phyloP scores from a whole-genome alignment of 202 grass and related monocot genomes.

The Setaria italica region DNA sequence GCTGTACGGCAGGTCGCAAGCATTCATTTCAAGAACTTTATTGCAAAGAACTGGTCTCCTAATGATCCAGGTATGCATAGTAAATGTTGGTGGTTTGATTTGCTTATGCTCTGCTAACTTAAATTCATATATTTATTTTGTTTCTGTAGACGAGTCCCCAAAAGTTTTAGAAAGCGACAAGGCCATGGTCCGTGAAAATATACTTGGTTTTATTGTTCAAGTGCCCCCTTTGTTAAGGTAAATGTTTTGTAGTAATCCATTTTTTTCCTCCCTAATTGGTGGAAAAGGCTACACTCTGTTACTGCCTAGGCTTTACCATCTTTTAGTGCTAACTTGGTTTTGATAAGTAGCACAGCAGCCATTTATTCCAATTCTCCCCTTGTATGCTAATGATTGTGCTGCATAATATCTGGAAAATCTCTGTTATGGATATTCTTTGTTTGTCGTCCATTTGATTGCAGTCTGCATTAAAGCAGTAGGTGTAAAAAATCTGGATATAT shows the following conservation, averaged over 20 bases:
- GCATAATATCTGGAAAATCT: background rate
- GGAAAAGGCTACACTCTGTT: background rate
- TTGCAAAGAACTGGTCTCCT: conserved; percentile 95
- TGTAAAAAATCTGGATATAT: background rate
- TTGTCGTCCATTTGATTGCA: conserved; percentile 4
- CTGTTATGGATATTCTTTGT: background rate
- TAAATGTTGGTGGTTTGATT: conserved; percentile 1
- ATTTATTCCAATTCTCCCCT: background rate
- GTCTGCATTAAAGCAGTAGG: background rate
- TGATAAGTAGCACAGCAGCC: background rate
- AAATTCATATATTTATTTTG: conserved; percentile 26
- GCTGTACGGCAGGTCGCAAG: conserved; percentile 92
- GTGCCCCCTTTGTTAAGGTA: conserved; percentile 92
- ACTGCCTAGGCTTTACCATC: background rate
- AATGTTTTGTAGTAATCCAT: background rate
- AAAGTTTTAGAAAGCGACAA: conserved; percentile 86
- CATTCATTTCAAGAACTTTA: conserved; percentile 98
- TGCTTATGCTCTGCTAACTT: conserved; percentile 21
- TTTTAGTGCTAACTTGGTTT: conserved; percentile 1
- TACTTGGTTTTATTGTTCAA: conserved; percentile 92
- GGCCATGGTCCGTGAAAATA: conserved; percentile 77
- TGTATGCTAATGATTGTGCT: background rate
- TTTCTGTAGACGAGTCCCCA: conserved; percentile 59
- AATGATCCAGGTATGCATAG: conserved; percentile 60
- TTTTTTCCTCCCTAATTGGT: background rate